Conservation (phyloP, 1,284 basidiomycete genomes). For the Takashimella tepidaria region DNA sequence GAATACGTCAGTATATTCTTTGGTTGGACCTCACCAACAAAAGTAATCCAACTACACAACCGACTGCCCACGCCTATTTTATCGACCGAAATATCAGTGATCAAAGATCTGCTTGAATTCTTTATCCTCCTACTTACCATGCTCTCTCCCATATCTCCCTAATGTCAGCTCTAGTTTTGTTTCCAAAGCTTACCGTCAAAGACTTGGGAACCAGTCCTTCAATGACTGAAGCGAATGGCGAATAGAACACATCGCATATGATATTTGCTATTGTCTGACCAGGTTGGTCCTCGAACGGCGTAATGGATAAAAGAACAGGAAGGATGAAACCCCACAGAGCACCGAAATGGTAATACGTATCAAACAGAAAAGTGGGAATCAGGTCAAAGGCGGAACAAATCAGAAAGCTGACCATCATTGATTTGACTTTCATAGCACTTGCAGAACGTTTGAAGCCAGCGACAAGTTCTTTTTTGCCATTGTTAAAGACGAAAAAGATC, state of each 20-base stretch:
- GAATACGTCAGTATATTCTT: background rate
- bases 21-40: constrained; percentile 3
- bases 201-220: constrained; percentile 15
- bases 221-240: constrained; percentile 13
- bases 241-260: constrained; percentile 27
- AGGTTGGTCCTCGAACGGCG: constrained; percentile 15
- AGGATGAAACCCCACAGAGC: constrained; percentile 34
- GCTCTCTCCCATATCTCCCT: constrained; percentile 1
- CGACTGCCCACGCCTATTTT: constrained; percentile 2
- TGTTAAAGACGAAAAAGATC: background rate
- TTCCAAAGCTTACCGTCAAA: constrained; percentile 10
- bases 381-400: constrained; percentile 25
- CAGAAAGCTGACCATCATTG: constrained; percentile 20
- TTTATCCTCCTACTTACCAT: background rate
- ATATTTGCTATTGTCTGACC: constrained; percentile 27
- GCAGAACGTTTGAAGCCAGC: background rate
- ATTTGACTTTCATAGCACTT: constrained; percentile 20
- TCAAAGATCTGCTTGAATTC: background rate
- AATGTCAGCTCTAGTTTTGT: background rate
- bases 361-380: constrained; percentile 27
- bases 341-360: constrained; percentile 32
- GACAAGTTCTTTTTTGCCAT: background rate
- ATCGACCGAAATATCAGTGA: background rate
- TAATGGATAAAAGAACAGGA: constrained; percentile 28
- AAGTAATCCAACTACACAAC: background rate